Base-by-base conservation (phyloP, 306 rosid species). In the Cucurbita argyrosperma region DNA sequence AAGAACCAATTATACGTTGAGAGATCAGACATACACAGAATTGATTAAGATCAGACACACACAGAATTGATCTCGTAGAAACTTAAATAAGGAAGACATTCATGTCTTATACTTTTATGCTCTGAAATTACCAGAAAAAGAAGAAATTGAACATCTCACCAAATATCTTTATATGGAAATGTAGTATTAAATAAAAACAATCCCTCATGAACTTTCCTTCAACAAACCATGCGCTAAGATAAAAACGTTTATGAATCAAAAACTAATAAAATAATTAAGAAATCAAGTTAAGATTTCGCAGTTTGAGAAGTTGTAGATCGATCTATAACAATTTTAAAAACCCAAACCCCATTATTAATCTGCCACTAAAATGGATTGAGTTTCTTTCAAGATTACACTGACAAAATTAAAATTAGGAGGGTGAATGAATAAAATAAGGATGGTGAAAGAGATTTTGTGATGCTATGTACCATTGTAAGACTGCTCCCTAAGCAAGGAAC, bases 401-500 rank as follows among this genome's bases (percentile, higher is more conserved):
- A 5, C 11, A 6, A 72, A 56, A 62, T 35, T 68, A 46, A 19
- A 45, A 26, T 26, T 26, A 26, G 26, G 26, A 26, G 30, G 30
- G 23, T 21, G 23, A 26, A 1, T 21, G 23, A 26, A 1, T 26
- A 1, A 26, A 26, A 47, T 46, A 14, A 47, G 55, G 56, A 42
- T 68, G 39, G 18, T 47, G 56, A 19, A n/a, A 60, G 18, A 14
- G 54, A 21, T 11, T 38, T 30, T 30, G 35, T 30, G 0, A 38
- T 35, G 19, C 8, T n/a, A 4, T 26, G 69, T 80, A 85, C 91
- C 90, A 40, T 78, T 77, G 74, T 80, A 89, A 3, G 88, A 77
- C 53, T 49, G 53, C 11, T 49, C 16, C n/a, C 11, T 15, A 49
- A 49, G 53, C n/a, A 49, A 4, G 12, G 53, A 49, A 49, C 16